phyloP scores from a whole-genome alignment of 768 basidiomycete species.

The Dentipellis sp. region DNA sequence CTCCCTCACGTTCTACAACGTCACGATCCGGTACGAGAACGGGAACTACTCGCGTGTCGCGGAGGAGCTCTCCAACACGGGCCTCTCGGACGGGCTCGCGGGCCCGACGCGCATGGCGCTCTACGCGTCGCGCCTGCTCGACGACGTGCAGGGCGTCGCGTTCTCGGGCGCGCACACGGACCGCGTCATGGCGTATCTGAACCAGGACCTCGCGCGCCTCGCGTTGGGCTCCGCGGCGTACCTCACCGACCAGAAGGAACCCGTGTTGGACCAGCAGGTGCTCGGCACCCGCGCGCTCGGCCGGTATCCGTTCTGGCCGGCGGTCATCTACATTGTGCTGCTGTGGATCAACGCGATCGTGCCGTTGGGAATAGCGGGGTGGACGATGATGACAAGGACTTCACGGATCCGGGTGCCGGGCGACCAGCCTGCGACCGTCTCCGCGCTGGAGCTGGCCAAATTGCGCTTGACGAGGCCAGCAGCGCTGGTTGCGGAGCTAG shows the following conservation, averaged over 20 bases:
- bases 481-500: not conserved
- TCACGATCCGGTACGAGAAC: not conserved
- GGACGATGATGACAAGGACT: not conserved
- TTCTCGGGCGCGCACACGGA: not conserved
- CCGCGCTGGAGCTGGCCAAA: not conserved
- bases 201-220: not conserved
- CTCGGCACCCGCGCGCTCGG: not conserved
- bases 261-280: not conserved
- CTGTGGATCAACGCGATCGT: not conserved
- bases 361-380: not conserved
- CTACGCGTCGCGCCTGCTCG: not conserved
- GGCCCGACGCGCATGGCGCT: not conserved
- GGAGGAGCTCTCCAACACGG: not conserved
- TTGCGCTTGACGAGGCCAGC: not conserved
- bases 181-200: not conserved
- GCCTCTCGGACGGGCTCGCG: not conserved
- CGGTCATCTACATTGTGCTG: not conserved
- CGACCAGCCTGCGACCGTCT: not conserved
- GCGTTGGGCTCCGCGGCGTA: not conserved
- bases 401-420: not conserved
- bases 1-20: not conserved
- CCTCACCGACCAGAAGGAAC: not conserved
- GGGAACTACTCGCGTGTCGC: not conserved
- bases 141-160: not conserved
- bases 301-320: not conserved